Conservation (phyloP, 2,329 filamentous ascomycete species). For the Coleophoma eucalyptorum region DNA sequence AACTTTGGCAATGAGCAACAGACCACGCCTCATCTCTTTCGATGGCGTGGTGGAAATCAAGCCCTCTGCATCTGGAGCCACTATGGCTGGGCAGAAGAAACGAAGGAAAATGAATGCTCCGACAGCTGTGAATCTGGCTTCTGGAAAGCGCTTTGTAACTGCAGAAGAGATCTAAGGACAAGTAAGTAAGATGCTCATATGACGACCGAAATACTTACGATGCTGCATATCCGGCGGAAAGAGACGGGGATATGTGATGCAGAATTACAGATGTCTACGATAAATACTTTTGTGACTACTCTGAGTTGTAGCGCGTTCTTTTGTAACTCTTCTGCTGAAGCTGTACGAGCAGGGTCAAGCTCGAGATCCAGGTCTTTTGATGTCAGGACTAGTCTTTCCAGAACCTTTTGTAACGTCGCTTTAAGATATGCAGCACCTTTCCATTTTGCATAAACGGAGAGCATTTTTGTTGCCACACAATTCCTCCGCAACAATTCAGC, state of each 20-base stretch:
- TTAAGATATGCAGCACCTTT: constrained; percentile 62
- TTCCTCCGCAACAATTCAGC: constrained; percentile 64
- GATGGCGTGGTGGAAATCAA: constrained; percentile 58
- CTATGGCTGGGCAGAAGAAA: constrained; percentile 71
- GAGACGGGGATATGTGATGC: constrained; percentile 56
- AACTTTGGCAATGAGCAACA: constrained; percentile 67
- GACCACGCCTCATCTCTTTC: constrained; percentile 65
- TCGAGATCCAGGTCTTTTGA: constrained; percentile 66
- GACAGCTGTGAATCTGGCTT: constrained; percentile 69
- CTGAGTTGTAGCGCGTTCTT: constrained; percentile 64
- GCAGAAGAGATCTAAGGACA: constrained; percentile 50
- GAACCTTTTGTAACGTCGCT: constrained; percentile 60
- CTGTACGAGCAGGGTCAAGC: constrained; percentile 59
- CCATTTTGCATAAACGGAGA: constrained; percentile 70
- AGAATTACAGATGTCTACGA: constrained; percentile 66
- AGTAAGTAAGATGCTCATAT: constrained; percentile 1
- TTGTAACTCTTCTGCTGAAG: constrained; percentile 57
- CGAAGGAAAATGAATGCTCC: constrained; percentile 69
- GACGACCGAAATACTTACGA: constrained; percentile 37
- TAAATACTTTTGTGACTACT: constrained; percentile 67
- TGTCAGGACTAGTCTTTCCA: constrained; percentile 62
- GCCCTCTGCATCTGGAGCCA: constrained; percentile 64
- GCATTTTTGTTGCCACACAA: constrained; percentile 69
- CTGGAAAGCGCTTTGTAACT: constrained; percentile 61
- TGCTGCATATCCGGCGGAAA: constrained; percentile 65